A percentile compares a stretch with the other conserved stretches of the same genome.
These are phyloP conservation scores for Theileria luwenshuni DNA, from an alignment of 169 alveolate species.

Conservation along the genomic window DNA sequence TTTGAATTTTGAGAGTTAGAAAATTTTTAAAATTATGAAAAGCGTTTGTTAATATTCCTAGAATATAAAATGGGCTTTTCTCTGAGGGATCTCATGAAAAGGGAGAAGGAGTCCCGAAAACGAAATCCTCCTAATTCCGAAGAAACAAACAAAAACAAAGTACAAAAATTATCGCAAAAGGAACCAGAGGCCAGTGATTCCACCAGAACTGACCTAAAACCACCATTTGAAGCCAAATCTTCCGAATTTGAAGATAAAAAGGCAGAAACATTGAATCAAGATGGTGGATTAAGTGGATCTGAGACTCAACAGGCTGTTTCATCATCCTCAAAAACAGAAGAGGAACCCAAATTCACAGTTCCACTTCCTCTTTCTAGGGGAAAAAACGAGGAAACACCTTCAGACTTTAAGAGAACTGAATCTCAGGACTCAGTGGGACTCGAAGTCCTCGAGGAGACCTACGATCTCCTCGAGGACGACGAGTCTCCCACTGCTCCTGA, in stretches of 20 bases:
- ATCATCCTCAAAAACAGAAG: no score
- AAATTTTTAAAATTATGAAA: no score
- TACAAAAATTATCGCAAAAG: not conserved
- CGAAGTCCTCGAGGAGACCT: constrained; percentile 15
- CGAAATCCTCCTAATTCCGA: not conserved
- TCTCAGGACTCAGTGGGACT: constrained; percentile 7
- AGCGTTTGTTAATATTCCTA: no score
- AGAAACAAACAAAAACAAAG: constrained; percentile 8
- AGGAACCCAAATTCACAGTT: not conserved
- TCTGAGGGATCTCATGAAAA: constrained; percentile 63
- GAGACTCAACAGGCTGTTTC: no score
- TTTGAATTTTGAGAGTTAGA: no score
- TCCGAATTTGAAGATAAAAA: not conserved
- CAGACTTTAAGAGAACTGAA: not conserved
- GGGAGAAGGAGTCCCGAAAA: constrained; percentile 65
- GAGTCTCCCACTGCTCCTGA: not conserved
- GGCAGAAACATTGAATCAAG: not conserved
- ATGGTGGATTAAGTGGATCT: not conserved
- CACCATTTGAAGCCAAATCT: not conserved
- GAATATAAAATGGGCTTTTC: constrained; percentile 45
- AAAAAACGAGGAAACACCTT: not conserved
- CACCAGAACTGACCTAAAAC: not conserved
- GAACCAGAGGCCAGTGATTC: not conserved
- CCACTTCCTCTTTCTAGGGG: not conserved
- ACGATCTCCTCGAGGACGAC: constrained; percentile 12